These are phyloP conservation scores for Ganoderma lingzhi DNA, from an alignment of 1,284 basidiomycete genomes.

Conservation along the genomic window DNA sequence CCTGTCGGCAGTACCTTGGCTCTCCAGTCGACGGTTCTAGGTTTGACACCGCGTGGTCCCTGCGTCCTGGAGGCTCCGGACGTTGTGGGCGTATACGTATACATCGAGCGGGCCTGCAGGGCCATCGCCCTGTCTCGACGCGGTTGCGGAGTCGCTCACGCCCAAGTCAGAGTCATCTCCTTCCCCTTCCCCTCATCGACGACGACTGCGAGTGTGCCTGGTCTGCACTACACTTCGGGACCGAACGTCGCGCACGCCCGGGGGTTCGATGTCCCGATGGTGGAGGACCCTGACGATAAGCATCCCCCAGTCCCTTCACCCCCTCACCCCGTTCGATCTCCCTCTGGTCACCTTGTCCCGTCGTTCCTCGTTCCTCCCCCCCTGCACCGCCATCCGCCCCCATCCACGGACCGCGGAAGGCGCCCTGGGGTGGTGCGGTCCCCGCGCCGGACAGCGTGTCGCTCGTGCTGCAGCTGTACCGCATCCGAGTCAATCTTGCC, in stretches of 20 bases:
- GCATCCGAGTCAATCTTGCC: too few species aligned
- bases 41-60: not conserved
- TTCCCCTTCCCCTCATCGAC: not conserved
- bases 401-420: not conserved
- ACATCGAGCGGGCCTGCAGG: not conserved
- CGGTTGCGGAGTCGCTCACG: not conserved
- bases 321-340: not conserved
- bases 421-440: not conserved
- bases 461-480: too few species aligned
- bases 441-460: too few species aligned
- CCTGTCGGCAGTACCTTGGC: not conserved
- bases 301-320: not conserved
- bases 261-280: not conserved
- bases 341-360: not conserved
- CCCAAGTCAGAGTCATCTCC: not conserved
- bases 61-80: not conserved
- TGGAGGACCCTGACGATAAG: not conserved
- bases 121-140: not conserved
- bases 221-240: not conserved
- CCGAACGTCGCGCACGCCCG: not conserved
- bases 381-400: not conserved
- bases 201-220: not conserved
- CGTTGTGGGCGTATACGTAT: not conserved
- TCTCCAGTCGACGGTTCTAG: not conserved
- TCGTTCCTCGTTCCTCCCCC: not conserved